Evolutionary conservation across 139 green algal species (phyloP).

Genomic region (Auxenochlorella pyrenoidosa): DNA sequence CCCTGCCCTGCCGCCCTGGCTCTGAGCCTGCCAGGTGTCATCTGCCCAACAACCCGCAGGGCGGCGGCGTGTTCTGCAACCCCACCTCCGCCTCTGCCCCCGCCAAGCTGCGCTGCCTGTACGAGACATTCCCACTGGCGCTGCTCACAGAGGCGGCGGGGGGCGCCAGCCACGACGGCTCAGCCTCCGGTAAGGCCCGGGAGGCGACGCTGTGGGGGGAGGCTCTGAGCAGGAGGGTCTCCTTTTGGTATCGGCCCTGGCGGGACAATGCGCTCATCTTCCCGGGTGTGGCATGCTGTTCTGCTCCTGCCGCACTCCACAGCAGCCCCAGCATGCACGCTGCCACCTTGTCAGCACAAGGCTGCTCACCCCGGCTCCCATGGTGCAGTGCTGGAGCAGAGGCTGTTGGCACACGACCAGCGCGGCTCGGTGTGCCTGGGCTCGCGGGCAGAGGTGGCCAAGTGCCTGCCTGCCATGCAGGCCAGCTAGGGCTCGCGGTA

Average conservation of each 20-base stretch:
- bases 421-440: slow-evolving; percentile 67
- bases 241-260: too few species aligned
- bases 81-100: slow-evolving; percentile 64
- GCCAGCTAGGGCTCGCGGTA: neutral
- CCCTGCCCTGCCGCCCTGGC: too few species aligned
- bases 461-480: slow-evolving; percentile 63
- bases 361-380: neutral
- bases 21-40: neutral
- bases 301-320: too few species aligned
- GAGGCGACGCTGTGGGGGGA: neutral
- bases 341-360: too few species aligned
- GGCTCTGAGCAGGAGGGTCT: too few species aligned
- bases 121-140: slow-evolving; percentile 82
- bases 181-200: slow-evolving; percentile 28
- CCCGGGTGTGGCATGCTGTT: too few species aligned
- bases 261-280: too few species aligned
- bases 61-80: slow-evolving; percentile 88
- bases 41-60: slow-evolving; percentile 42
- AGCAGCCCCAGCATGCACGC: too few species aligned
- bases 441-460: slow-evolving; percentile 56
- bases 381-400: slow-evolving; percentile 14
- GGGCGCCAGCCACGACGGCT: slow-evolving; percentile 58
- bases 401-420: slow-evolving; percentile 23
- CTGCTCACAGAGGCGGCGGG: slow-evolving; percentile 82
- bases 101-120: slow-evolving; percentile 88